phyloP scores from a whole-genome alignment of 768 basidiomycete species.

The Lentinula sp. region DNA sequence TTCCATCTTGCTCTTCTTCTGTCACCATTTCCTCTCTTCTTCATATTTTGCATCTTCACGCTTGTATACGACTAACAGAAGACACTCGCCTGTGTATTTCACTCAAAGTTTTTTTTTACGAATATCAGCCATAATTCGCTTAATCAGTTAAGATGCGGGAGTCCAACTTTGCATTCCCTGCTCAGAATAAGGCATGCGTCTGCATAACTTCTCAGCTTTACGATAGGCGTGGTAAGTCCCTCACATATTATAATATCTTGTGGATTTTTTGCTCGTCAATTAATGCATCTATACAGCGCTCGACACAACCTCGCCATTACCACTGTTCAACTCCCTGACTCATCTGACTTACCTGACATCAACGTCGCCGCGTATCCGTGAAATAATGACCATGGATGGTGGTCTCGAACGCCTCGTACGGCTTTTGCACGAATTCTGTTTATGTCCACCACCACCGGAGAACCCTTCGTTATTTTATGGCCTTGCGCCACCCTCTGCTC shows the following conservation, averaged over 20 bases:
- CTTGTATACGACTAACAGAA: not conserved
- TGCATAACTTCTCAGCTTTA: conserved; percentile 94
- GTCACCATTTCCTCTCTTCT: not conserved
- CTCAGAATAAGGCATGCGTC: conserved; percentile 91
- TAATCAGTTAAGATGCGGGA: conserved; percentile 64
- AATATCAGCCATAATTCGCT: not conserved
- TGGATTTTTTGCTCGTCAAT: conserved; percentile 11
- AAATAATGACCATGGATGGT: conserved; percentile 97
- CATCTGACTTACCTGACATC: conserved; percentile 96
- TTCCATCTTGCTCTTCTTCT: conserved; percentile 4
- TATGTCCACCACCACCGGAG: conserved; percentile 77
- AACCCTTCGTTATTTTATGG: conserved; percentile 74
- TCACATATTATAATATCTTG: conserved; percentile 3
- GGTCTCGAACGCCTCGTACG: conserved; percentile 93
- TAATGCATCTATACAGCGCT: conserved; percentile 27
- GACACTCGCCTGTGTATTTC: not conserved
- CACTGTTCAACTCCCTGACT: conserved; percentile 89
- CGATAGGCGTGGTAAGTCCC: conserved; percentile 78
- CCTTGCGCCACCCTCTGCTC: conserved; percentile 58
- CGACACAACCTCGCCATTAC: conserved; percentile 52
- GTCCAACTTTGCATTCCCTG: conserved; percentile 91
- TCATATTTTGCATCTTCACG: not conserved
- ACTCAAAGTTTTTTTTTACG: not conserved
- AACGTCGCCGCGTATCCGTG: conserved; percentile 94
- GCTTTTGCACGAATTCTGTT: conserved; percentile 84